Base-by-base conservation (phyloP, 2,329 filamentous ascomycete species). In the Thelonectria rubi region DNA sequence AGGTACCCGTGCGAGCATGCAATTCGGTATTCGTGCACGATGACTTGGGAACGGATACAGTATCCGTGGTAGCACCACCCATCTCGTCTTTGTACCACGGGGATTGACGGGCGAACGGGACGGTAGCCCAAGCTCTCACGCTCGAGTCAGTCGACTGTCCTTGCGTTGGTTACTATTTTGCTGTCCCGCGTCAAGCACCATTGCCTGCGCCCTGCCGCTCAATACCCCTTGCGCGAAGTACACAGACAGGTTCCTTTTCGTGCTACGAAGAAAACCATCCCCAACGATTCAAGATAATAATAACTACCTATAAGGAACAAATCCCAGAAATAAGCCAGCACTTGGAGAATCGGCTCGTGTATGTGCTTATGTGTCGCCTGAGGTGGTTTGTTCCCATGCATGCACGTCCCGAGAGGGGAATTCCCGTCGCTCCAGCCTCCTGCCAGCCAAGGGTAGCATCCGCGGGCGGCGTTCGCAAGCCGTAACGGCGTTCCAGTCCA, bases 401-500 rank as follows among this genome's bases (percentile, higher is more conserved):
- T 51, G 49, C 49, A 32, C 39, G 11, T 26, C 21, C 42, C 37
- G 37, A 43, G 49, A 52, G 49, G 37, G 37, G 34, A 26, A 24
- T 30, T 30, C 26, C 26, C 26, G 26, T 30, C 2, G 26, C 26
- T 30, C 26, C 26, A 30, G 26, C 26, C 26, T 30, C 26, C 26
- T 30, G 26, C 26, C 26, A 30, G 26, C 26, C 26, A 5, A 30
- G 26, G 26, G 26, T 30, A 30, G 26, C 26, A 30, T 30, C 26
- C 26, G 26, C 26, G 26, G 14, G 17, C 43, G 32, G 39, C 43
- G 53, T 47, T 55, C 34, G 53, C 53, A 49, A 55, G 48, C 43
- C 53, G 53, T 45, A 55, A 55, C 53, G 43, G 53, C 53, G 43
- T 32, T 55, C 53, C n/a, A 48, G 53, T 14, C 45, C 12, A 37